Evolutionary conservation across 768 basidiomycete genomes (phyloP), one percentile per base, ranked within the genome.

Genomic region (Phallus indusiatus): DNA sequence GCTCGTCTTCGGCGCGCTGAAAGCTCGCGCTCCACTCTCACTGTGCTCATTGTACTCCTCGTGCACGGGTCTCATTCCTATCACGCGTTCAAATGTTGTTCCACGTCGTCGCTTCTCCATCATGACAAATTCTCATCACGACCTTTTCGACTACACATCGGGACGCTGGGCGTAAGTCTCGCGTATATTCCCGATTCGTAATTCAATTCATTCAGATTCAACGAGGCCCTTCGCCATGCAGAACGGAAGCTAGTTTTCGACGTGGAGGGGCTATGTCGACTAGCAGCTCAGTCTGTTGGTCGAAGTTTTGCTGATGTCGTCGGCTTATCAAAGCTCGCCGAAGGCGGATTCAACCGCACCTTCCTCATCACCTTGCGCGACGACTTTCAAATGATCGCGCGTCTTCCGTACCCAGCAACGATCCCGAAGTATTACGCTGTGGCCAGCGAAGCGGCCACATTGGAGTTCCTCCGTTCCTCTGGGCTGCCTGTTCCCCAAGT

Each of bases 241-340:
- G 7, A 28, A 7, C 28, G 28, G 28, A 28, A 7, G 28, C 28
- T 28, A 2, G 28, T 28, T 28, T 28, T 28, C 28, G 28, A 28
- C 28, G 7, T 28, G 4, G 7, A 28, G 28, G 28, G 28, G 28
- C 28, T 28, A 28, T 28, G 28, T 28, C 7, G 28, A 28, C 28
- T 28, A 3, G 28, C 28, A 28, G 28, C 28, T 3, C 28, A 28
- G 28, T 28, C 28, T 7, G 5, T 11, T 67, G 68, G 65, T 63
- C 72, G 70, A 8, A 74, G 63, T 64, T 65, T 69, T 69, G 62
- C 61, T 14, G 74, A 79, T 67, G 60, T 80, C 67, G 67, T 66
- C 64, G 53, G 22, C 60, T 46, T 78, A 0, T 7, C 1, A 59
- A 80, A 78, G 64, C 76, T 80, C 46, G 76, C 69, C 53, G 79